A percentile compares a stretch with the other conserved stretches of the same genome.
These are phyloP conservation scores for Telopea speciosissima DNA, from an alignment of 177 flowering plant species.

Conservation along the genomic window DNA sequence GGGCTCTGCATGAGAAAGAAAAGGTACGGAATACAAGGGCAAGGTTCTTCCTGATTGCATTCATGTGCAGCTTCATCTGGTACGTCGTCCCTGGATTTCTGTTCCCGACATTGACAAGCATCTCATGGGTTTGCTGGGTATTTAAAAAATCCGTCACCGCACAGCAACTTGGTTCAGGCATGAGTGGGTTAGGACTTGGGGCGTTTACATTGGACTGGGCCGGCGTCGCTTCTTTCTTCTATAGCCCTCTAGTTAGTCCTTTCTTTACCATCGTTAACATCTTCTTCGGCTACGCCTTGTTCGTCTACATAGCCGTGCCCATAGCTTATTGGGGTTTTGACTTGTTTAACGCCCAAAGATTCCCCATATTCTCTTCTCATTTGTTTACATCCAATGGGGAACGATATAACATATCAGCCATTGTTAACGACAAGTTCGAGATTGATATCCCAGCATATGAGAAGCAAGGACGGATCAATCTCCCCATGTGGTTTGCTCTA, in stretches of 20 bases:
- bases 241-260: slow-evolving; percentile 57
- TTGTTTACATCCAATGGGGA: slow-evolving; percentile 40
- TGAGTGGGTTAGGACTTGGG: slow-evolving; percentile 56
- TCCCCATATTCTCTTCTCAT: slow-evolving; percentile 51
- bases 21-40: slow-evolving; percentile 41
- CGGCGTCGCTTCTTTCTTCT: slow-evolving; percentile 43
- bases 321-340: slow-evolving; percentile 52
- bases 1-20: slow-evolving; percentile 42
- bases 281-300: slow-evolving; percentile 30
- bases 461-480: slow-evolving; percentile 41
- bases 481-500: slow-evolving; percentile 65
- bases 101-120: slow-evolving; percentile 38
- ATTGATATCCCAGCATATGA: slow-evolving; percentile 32
- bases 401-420: slow-evolving; percentile 39
- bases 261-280: slow-evolving; percentile 56
- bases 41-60: slow-evolving; percentile 58
- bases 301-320: slow-evolving; percentile 39
- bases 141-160: slow-evolving; percentile 60
- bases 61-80: slow-evolving; percentile 62
- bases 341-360: slow-evolving; percentile 43
- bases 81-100: slow-evolving; percentile 63
- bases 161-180: slow-evolving; percentile 72
- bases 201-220: slow-evolving; percentile 69
- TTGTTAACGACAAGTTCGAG: slow-evolving; percentile 57
- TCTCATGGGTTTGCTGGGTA: slow-evolving; percentile 65